Evolutionary conservation across 2,329 filamentous ascomycete genomes (phyloP).

Genomic region (Fusarium buxicola): DNA sequence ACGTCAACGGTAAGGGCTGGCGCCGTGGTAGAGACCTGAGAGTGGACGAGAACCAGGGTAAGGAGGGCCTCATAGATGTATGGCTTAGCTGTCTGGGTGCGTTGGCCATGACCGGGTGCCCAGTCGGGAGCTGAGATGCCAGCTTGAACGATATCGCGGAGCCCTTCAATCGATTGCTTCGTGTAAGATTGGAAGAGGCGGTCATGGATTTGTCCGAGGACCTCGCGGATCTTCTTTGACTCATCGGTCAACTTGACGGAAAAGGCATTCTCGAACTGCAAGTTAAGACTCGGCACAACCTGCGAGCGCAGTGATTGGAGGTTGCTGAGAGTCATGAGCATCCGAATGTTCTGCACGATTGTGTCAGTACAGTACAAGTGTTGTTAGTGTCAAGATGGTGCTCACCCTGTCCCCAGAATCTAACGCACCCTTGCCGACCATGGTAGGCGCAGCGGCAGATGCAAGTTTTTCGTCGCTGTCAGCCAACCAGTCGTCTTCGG

Average conservation of each 20-base stretch:
- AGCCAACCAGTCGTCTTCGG: constrained; percentile 71
- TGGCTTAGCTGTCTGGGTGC: constrained; percentile 80
- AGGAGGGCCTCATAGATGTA: constrained; percentile 93
- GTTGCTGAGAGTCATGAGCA: constrained; percentile 94
- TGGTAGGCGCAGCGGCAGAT: constrained; percentile 49
- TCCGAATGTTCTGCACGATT: constrained; percentile 79
- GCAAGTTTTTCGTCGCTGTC: constrained; percentile 58
- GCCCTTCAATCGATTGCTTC: constrained; percentile 74
- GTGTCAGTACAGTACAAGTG: constrained; percentile 39
- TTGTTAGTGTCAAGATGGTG: constrained; percentile 4
- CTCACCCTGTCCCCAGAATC: constrained; percentile 69
- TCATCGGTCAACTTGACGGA: constrained; percentile 95
- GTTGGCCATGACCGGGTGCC: constrained; percentile 68
- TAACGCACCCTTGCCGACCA: constrained; percentile 60
- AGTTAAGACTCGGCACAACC: constrained; percentile 87
- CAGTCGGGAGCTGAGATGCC: constrained; percentile 80
- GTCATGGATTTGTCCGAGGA: constrained; percentile 89
- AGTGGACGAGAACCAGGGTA: constrained; percentile 88
- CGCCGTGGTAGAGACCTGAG: constrained; percentile 85
- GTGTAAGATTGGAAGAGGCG: constrained; percentile 95
- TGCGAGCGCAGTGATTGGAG: constrained; percentile 84
- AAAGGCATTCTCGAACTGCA: constrained; percentile 93
- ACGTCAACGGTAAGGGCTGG: constrained; percentile 82
- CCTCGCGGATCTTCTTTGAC: constrained; percentile 89
- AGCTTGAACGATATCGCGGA: constrained; percentile 76